phyloP scores from a whole-genome alignment of 371 early-diverging fungal genomes.

The Actinomortierella wolfii region DNA sequence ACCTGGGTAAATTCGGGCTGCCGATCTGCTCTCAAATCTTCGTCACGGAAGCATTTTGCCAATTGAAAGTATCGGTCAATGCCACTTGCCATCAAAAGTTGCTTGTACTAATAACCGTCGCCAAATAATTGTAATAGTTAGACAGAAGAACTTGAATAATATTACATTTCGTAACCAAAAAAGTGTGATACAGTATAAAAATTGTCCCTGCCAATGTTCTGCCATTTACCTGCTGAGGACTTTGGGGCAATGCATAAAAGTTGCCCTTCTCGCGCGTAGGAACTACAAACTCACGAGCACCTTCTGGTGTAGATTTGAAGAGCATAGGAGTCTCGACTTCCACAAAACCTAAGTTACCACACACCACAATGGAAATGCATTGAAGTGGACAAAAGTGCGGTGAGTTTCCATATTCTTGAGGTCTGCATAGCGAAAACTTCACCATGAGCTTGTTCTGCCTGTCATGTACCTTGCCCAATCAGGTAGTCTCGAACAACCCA shows the following conservation, averaged over 20 bases:
- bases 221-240: slow-evolving; percentile 81
- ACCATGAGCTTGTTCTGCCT: too few relatives aligned
- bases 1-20: slow-evolving; percentile 96
- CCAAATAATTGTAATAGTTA: not conserved
- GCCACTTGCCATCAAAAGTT: slow-evolving; percentile 90
- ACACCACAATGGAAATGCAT: too few relatives aligned
- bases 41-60: slow-evolving; percentile 93
- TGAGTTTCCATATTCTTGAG: too few relatives aligned
- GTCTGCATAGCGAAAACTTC: too few relatives aligned
- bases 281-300: slow-evolving; percentile 91
- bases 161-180: too few relatives aligned
- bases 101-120: slow-evolving; percentile 70
- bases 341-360: slow-evolving; percentile 67
- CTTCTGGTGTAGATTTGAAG: slow-evolving; percentile 95
- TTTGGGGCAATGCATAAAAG: slow-evolving; percentile 91
- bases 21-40: slow-evolving; percentile 86
- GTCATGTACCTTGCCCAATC: slow-evolving; percentile 18
- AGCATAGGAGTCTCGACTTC: slow-evolving; percentile 94
- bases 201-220: too few relatives aligned
- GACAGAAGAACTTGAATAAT: too few relatives aligned
- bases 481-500: slow-evolving; percentile 66
- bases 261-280: slow-evolving; percentile 80
- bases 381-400: too few relatives aligned
- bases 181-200: too few relatives aligned
- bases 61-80: slow-evolving; percentile 93